Evolutionary conservation across 163 green algal genomes (phyloP), one percentile per base, ranked within the genome.

Genomic region (Scenedesmus sp.): DNA sequence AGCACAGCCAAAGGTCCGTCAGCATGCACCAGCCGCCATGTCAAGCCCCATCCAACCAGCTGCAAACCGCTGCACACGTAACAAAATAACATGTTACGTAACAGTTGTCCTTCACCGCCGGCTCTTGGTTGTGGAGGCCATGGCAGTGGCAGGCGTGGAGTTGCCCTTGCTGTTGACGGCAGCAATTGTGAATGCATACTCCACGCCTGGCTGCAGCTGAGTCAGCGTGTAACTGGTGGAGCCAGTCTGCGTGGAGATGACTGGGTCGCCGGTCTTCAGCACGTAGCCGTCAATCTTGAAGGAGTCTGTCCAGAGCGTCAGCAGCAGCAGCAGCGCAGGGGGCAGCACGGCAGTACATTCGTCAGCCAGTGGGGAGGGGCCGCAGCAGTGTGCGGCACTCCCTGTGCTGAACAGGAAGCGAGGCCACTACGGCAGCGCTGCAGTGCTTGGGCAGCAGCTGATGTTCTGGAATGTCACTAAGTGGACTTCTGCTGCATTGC

Each of bases 241-340:
- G 18, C 16, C 15, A 2, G 66, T 82, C 52, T 90, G 46, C 1
- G 74, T 46, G 18, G 57, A 56, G 2, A 46, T 26, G 55, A 90
- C 26, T n/a, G 20, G n/a, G 20, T 90, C 64, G 15, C 85, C 85
- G 4, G 85, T 70, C 85, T 90, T 90, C 64, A 90, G 85, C 85
- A n/a, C 62, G 18, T 90, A 90, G 26, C 64, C 85, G 34, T 90
- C 85, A 34, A 90, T 82, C 64, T 82, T 56, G 26, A 59, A 90
- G 0, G 34, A 64, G 66, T 82, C 64, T 20, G 74, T 64, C 26
- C 59, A 8, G 4, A 79, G 0, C 3, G 0, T 6, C 20, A 46
- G 70, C 70, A 79, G 70, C 15, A 8, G 70, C 70, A 79, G 23
- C 34, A 46, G 34, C 34, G 34, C 34, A 46, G 34, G 34, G 34